Evolutionary conservation across 148 eudicot genomes (phyloP), one percentile per base, ranked within the genome.

Genomic region (Suaeda aralocaspica): DNA sequence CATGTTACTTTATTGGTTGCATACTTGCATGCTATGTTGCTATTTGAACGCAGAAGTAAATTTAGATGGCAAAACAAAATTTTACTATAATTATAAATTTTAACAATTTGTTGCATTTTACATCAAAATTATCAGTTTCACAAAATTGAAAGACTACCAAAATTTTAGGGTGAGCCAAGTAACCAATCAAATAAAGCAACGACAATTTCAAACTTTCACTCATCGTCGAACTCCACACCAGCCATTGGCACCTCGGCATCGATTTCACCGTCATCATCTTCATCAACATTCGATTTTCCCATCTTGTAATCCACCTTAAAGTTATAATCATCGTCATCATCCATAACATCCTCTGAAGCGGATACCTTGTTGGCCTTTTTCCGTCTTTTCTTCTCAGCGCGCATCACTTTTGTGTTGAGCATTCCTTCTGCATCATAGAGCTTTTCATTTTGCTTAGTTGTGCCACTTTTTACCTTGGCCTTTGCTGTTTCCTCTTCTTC

Each of bases 391-490:
- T 87, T 91, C 74, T 82, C 89, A 5, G 96, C 95, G 79, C 77
- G 84, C 70, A 81, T 80, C 81, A 79, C 33, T 82, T 83, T 89
- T 5, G 89, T 80, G 78, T 94, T 91, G 21, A 91, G 85, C 75
- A 91, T 87, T 76, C 96, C 98, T 80, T 85, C 90, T 46, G 81
- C 96, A 24, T 78, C 81, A 69, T 91, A 87, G 24, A 91, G 80
- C 78, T 83, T 87, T 79, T 84, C 89, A 36, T 91, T 94, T 70
- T 91, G 97, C 79, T 77, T 82, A 73, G 69, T 85, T 66, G 84
- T 72, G 26, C 69, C 72, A 30, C 72, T 73, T 77, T 84, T 83
- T 8, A 50, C 73, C 67, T 81, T 80, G 36, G 74, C 70, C 55
- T 72, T 81, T 11, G 29, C 78, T 25, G 64, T 75, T 49, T 74